A percentile compares a stretch with the other conserved stretches of the same genome.
phyloP scores from a whole-genome alignment of 2,329 filamentous ascomycete genomes.

The Fusarium proliferatum region DNA sequence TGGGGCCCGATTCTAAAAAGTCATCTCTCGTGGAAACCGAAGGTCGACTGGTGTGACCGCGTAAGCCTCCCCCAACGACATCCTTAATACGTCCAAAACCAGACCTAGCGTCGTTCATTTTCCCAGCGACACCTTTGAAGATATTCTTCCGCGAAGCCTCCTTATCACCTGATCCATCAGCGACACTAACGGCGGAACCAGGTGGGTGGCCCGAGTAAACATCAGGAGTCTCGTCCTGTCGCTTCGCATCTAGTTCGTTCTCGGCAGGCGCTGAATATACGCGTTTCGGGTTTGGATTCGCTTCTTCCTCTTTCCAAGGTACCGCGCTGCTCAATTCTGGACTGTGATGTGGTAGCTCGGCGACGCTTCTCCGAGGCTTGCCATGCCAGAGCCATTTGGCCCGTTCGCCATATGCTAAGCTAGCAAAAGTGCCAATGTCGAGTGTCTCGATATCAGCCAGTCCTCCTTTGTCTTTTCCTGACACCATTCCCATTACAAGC shows the following conservation, averaged over 20 bases:
- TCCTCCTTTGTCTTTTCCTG: conserved; percentile 84
- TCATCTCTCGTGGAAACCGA: conserved; percentile 64
- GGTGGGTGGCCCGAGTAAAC: conserved; percentile 58
- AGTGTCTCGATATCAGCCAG: conserved; percentile 93
- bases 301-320: conserved; percentile 66
- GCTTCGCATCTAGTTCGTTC: conserved; percentile 60
- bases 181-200: conserved; percentile 58
- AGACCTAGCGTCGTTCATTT: conserved; percentile 82
- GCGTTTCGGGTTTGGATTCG: conserved; percentile 57
- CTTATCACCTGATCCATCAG: conserved; percentile 63
- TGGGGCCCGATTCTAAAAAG: conserved; percentile 50
- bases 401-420: conserved; percentile 81
- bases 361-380: conserved; percentile 76
- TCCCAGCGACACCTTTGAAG: conserved; percentile 82
- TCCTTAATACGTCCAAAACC: conserved; percentile 89
- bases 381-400: conserved; percentile 96
- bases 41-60: conserved; percentile 64
- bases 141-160: conserved; percentile 72
- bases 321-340: conserved; percentile 60
- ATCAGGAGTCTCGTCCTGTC: conserved; percentile 58
- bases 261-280: conserved; percentile 63
- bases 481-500: conserved; percentile 95
- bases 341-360: conserved; percentile 59
- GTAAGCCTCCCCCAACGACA: conserved; percentile 74
- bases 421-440: conserved; percentile 86